A percentile compares a stretch with the other conserved stretches of the same genome.
These are phyloP conservation scores for Boletus reticulatus DNA, from an alignment of 768 basidiomycete genomes.

Conservation along the genomic window DNA sequence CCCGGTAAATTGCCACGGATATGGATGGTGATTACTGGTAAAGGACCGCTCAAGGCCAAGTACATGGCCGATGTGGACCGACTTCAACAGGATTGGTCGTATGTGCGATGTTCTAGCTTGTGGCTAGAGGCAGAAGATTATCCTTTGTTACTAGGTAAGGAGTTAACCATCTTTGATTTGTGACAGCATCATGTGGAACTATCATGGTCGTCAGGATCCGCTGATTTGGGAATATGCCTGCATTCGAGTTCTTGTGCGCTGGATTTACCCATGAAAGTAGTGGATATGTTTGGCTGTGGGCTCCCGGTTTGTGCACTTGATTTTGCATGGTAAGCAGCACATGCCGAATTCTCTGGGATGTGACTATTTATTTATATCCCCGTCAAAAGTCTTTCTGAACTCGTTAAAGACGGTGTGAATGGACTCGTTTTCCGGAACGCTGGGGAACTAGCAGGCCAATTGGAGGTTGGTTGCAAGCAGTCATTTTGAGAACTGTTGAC, in stretches of 20 bases:
- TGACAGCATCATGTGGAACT: not conserved
- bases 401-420: slow-evolving; percentile 82
- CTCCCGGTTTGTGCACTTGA: slow-evolving; percentile 89
- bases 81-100: slow-evolving; percentile 65
- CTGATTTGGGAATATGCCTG: slow-evolving; percentile 88
- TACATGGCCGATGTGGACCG: slow-evolving; percentile 72
- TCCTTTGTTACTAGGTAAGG: slow-evolving; percentile 75
- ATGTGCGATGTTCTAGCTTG: slow-evolving; percentile 74
- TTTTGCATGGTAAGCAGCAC: slow-evolving; percentile 70
- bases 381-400: slow-evolving; percentile 67
- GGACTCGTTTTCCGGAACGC: slow-evolving; percentile 76
- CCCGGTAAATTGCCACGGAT: slow-evolving; percentile 60
- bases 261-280: slow-evolving; percentile 98
- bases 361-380: slow-evolving; percentile 3
- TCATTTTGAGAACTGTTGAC: not conserved
- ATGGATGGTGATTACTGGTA: slow-evolving; percentile 86
- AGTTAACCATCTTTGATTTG: not conserved
- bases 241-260: slow-evolving; percentile 88
- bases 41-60: slow-evolving; percentile 69
- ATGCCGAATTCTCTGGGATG: not conserved
- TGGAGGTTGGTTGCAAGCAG: slow-evolving; percentile 43
- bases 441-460: slow-evolving; percentile 63
- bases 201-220: slow-evolving; percentile 57
- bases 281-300: slow-evolving; percentile 98
- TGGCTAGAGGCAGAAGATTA: slow-evolving; percentile 94